phyloP scores from a whole-genome alignment of 257 asterid species.

The Osmanthus fragrans region DNA sequence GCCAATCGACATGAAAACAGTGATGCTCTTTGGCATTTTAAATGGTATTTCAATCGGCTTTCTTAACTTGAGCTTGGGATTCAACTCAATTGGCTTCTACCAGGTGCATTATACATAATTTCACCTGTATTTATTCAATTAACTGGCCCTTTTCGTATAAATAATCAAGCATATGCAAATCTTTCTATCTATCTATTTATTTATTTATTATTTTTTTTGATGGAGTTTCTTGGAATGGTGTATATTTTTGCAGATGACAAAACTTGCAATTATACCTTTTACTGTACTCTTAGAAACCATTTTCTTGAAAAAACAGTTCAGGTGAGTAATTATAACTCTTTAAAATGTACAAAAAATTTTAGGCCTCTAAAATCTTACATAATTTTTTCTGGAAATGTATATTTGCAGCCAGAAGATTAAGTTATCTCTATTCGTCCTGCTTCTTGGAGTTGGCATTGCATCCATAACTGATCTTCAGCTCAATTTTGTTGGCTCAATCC shows the following conservation, averaged over 20 bases:
- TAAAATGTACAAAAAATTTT: neutral
- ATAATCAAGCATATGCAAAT: too few relatives aligned
- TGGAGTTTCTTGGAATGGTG: neutral
- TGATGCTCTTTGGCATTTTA: conserved; percentile 63
- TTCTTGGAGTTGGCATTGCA: conserved; percentile 85
- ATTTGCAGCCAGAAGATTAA: conserved; percentile 73
- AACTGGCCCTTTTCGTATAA: neutral
- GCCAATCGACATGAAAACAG: conserved; percentile 67
- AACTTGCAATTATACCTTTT: conserved; percentile 92
- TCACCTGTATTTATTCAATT: neutral
- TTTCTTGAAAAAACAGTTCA: conserved; percentile 80
- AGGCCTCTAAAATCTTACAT: neutral
- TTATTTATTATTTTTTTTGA: too few relatives aligned
- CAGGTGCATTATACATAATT: conserved; percentile 47
- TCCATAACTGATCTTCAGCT: conserved; percentile 92
- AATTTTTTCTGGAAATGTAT: neutral
- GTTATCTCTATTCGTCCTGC: conserved; percentile 59
- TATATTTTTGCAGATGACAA: conserved; percentile 68
- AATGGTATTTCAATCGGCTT: conserved; percentile 89
- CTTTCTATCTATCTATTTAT: too few relatives aligned
- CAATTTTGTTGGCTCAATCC: conserved; percentile 75
- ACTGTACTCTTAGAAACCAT: conserved; percentile 78
- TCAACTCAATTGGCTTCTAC: conserved; percentile 88
- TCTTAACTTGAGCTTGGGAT: conserved; percentile 89
- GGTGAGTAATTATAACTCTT: conserved; percentile 33